These are phyloP conservation scores for Rhinocladiella similis DNA, from an alignment of 2,329 filamentous ascomycete species.

Conservation along the genomic window DNA sequence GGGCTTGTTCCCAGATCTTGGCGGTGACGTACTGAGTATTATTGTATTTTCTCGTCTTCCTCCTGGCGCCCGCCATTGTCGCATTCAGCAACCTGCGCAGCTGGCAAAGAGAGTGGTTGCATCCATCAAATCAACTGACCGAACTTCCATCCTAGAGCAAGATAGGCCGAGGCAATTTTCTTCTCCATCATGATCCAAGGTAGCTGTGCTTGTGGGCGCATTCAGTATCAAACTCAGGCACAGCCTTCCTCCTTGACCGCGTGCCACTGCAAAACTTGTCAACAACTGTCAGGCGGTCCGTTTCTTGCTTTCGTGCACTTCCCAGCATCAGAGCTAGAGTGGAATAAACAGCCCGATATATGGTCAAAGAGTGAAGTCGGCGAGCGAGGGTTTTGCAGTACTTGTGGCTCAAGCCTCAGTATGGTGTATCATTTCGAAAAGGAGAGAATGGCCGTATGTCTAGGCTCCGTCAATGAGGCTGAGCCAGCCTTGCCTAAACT, in stretches of 20 bases:
- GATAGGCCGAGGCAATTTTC: too few relatives aligned
- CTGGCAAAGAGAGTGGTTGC: too few relatives aligned
- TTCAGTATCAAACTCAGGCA: slow-evolving; percentile 18
- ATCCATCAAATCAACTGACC: too few relatives aligned
- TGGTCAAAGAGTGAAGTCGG: slow-evolving; percentile 41
- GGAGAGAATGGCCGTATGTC: slow-evolving; percentile 37
- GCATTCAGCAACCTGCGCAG: too few relatives aligned
- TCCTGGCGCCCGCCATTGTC: too few relatives aligned
- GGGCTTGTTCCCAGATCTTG: too few relatives aligned
- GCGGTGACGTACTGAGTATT: too few relatives aligned
- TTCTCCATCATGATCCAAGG: slow-evolving; percentile 23
- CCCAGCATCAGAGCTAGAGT: slow-evolving; percentile 33
- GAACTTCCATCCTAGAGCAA: too few relatives aligned
- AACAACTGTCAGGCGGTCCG: slow-evolving; percentile 48
- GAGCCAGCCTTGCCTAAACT: slow-evolving; percentile 31
- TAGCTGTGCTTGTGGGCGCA: slow-evolving; percentile 26
- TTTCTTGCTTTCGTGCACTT: slow-evolving; percentile 47
- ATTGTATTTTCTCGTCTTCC: too few relatives aligned
- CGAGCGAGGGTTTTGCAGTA: slow-evolving; percentile 46
- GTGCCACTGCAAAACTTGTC: slow-evolving; percentile 53
- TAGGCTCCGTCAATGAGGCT: slow-evolving; percentile 45
- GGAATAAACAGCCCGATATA: slow-evolving; percentile 35
- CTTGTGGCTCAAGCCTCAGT: slow-evolving; percentile 48
- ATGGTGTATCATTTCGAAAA: slow-evolving; percentile 42
- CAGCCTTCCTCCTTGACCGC: slow-evolving; percentile 38